Evolutionary conservation across 2,329 filamentous ascomycete genomes (phyloP).

Genomic region (Sphaerostilbella broomeana): DNA sequence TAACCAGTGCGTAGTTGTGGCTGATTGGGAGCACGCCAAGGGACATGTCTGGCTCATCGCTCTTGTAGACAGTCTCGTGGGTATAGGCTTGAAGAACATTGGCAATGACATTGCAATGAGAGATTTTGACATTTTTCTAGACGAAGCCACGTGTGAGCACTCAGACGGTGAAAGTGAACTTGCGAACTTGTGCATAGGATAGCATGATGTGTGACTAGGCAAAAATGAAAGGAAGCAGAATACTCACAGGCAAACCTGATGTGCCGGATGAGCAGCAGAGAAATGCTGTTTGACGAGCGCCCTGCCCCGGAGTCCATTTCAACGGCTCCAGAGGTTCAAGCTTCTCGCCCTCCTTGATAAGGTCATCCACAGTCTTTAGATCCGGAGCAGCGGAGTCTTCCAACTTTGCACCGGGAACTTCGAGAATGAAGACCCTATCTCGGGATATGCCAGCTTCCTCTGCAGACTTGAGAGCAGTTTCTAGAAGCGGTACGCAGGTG

Average conservation of each 20-base stretch:
- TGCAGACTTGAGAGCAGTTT: slow-evolving; percentile 56
- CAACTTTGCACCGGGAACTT: slow-evolving; percentile 46
- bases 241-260: slow-evolving; percentile 59
- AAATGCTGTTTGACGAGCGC: slow-evolving; percentile 58
- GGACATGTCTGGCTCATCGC: slow-evolving; percentile 18
- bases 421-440: slow-evolving; percentile 58
- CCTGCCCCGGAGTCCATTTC: slow-evolving; percentile 54
- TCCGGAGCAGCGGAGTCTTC: slow-evolving; percentile 59
- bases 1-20: slow-evolving; percentile 71
- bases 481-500: slow-evolving; percentile 59
- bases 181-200: too few relatives aligned
- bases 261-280: slow-evolving; percentile 70
- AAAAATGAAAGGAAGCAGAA: too few relatives aligned
- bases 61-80: slow-evolving; percentile 28
- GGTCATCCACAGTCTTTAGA: slow-evolving; percentile 56
- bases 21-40: slow-evolving; percentile 67
- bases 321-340: slow-evolving; percentile 38
- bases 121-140: slow-evolving; percentile 73
- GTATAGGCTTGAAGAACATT: slow-evolving; percentile 58
- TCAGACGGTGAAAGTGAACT: too few relatives aligned
- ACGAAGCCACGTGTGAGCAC: too few relatives aligned
- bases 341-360: slow-evolving; percentile 50
- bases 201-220: too few relatives aligned
- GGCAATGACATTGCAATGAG: slow-evolving; percentile 67
- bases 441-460: slow-evolving; percentile 53